These are phyloP conservation scores for Skeletonema tropicum DNA, from an alignment of 108 stramenopile species.

Conservation along the genomic window DNA sequence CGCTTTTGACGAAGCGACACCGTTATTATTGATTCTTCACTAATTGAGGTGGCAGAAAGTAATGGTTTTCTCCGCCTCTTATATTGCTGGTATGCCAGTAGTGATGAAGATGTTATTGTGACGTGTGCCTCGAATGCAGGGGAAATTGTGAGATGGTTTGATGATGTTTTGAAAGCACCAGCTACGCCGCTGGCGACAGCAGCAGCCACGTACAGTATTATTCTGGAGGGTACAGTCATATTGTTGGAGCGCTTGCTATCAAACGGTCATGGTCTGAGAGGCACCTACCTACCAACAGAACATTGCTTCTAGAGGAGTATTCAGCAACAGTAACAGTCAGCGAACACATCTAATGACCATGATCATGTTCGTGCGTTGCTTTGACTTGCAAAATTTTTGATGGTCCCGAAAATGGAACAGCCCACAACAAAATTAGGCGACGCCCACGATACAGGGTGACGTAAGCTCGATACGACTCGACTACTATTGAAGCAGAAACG, in stretches of 20 bases:
- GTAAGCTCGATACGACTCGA: too few species aligned
- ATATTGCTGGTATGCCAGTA: slow-evolving; percentile 1
- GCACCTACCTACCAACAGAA: too few species aligned
- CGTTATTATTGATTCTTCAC: neutral
- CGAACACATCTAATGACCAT: too few species aligned
- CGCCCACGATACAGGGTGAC: too few species aligned
- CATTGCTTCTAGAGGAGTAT: too few species aligned
- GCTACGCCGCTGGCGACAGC: neutral
- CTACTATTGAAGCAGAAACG: too few species aligned
- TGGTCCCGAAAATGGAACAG: too few species aligned
- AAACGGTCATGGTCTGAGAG: neutral
- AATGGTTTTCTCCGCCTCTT: neutral
- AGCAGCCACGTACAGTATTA: neutral
- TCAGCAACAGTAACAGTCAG: too few species aligned
- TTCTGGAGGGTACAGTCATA: neutral
- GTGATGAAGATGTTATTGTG: neutral
- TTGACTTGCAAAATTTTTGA: too few species aligned
- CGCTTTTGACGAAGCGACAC: neutral
- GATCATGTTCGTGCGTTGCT: too few species aligned
- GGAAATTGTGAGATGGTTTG: neutral
- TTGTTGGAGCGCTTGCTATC: neutral
- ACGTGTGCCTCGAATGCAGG: neutral
- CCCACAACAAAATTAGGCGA: too few species aligned
- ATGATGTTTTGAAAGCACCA: neutral
- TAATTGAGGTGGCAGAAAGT: neutral